Evolutionary conservation across 352 stramenopile genomes (phyloP).

Genomic region (Phytophthora sojae): DNA sequence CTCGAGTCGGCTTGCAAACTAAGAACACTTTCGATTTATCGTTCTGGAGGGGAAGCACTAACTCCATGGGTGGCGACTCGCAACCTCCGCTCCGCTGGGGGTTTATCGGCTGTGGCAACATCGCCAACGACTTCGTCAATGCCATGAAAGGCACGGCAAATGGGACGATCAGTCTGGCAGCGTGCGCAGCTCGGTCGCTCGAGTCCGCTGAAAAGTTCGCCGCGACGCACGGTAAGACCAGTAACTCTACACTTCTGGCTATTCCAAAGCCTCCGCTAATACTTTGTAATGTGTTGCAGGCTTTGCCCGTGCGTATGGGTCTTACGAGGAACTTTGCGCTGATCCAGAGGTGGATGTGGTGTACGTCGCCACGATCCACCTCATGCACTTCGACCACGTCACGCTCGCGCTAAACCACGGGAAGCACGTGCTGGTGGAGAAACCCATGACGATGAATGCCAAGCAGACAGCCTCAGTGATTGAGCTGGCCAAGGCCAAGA

Average conservation of each 20-base stretch:
- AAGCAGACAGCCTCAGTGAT: conserved; percentile 76
- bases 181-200: conserved; percentile 60
- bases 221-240: conserved; percentile 40
- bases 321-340: conserved; percentile 81
- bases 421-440: conserved; percentile 94
- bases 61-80: conserved; percentile 14
- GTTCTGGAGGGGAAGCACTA: not conserved
- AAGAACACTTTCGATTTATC: conserved; percentile 5
- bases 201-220: conserved; percentile 54
- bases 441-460: conserved; percentile 90
- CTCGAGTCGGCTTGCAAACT: not conserved
- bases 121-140: conserved; percentile 67
- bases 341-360: conserved; percentile 88
- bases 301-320: conserved; percentile 71
- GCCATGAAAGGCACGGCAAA: conserved; percentile 36
- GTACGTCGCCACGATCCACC: conserved; percentile 92
- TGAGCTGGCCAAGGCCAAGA: conserved; percentile 58
- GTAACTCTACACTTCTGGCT: conserved; percentile 34
- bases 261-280: not conserved
- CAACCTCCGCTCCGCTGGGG: conserved; percentile 59
- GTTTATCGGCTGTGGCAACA: conserved; percentile 70
- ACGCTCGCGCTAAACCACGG: conserved; percentile 73
- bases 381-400: conserved; percentile 77
- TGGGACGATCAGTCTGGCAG: conserved; percentile 31
- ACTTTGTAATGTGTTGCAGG: conserved; percentile 23